Percentiles rank a stretch among this genome's conserved stretches.
Evolutionary conservation across 192 early-diverging fungal species (phyloP).

Genomic region (Entomortierella chlamydospora): DNA sequence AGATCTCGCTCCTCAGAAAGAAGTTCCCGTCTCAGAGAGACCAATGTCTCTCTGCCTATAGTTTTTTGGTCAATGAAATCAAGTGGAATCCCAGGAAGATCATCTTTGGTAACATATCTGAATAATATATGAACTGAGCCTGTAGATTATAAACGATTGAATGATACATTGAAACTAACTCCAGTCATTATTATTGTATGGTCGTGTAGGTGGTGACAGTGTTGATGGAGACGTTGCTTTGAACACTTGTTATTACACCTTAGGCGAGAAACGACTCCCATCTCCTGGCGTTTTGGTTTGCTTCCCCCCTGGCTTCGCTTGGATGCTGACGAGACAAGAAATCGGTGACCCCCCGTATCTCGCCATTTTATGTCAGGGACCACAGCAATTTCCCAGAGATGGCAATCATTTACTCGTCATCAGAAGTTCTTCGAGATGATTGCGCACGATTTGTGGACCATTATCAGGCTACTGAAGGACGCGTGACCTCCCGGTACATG

Average conservation of each 20-base stretch:
- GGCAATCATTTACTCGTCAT: conserved; percentile 32
- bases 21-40: conserved; percentile 48
- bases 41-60: conserved; percentile 44
- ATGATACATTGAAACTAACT: too few species aligned
- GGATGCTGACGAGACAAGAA: conserved; percentile 29
- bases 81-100: conserved; percentile 52
- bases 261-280: conserved; percentile 30
- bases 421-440: conserved; percentile 39
- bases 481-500: conserved; percentile 47
- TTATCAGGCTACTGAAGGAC: conserved; percentile 34
- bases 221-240: conserved; percentile 36
- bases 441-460: conserved; percentile 47
- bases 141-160: not conserved
- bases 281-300: conserved; percentile 44
- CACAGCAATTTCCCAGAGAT: conserved; percentile 46
- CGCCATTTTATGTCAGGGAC: conserved; percentile 50
- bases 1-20: conserved; percentile 50
- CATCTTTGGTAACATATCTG: conserved; percentile 40
- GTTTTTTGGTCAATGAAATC: conserved; percentile 49
- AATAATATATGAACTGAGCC: not conserved
- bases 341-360: conserved; percentile 41
- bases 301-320: conserved; percentile 46
- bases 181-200: too few species aligned
- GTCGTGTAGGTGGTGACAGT: conserved; percentile 45
- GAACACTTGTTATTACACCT: conserved; percentile 38